phyloP scores from a whole-genome alignment of 768 basidiomycete species.

The Suillus clintonianus region DNA sequence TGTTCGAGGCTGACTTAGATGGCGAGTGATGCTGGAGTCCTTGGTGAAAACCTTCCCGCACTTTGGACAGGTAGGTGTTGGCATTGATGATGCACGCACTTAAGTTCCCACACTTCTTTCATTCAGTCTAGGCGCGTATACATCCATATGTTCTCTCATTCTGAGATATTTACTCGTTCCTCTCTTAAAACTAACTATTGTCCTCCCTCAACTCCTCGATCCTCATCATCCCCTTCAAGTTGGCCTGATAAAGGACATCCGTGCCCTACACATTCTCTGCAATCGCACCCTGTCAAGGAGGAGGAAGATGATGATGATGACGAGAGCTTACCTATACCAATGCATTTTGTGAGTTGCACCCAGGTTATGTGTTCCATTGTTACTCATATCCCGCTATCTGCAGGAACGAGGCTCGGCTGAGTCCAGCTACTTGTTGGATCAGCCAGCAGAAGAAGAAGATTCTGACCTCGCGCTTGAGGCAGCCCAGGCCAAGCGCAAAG shows the following conservation, averaged over 20 bases:
- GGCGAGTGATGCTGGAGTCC: too few species aligned
- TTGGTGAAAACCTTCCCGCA: too few species aligned
- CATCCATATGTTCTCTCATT: background rate
- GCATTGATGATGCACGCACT: too few species aligned
- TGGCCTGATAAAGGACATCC: background rate
- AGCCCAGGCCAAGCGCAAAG: too few species aligned
- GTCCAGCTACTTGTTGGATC: background rate
- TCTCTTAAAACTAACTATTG: background rate
- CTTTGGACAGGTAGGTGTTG: too few species aligned
- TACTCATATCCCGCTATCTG: background rate
- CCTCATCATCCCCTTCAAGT: background rate
- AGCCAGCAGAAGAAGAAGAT: too few species aligned
- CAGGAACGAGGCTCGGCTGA: background rate
- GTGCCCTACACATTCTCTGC: background rate
- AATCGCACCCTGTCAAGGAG: background rate
- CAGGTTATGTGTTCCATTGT: background rate
- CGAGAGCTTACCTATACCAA: background rate
- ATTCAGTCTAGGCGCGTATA: too few species aligned
- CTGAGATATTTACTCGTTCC: background rate
- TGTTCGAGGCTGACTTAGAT: too few species aligned
- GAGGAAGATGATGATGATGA: background rate
- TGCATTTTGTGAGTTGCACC: background rate
- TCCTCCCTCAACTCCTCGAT: background rate
- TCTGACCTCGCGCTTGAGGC: too few species aligned
- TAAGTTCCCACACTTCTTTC: too few species aligned